phyloP scores from a whole-genome alignment of 2,329 filamentous ascomycete species.

The Nigrospora oryzae region DNA sequence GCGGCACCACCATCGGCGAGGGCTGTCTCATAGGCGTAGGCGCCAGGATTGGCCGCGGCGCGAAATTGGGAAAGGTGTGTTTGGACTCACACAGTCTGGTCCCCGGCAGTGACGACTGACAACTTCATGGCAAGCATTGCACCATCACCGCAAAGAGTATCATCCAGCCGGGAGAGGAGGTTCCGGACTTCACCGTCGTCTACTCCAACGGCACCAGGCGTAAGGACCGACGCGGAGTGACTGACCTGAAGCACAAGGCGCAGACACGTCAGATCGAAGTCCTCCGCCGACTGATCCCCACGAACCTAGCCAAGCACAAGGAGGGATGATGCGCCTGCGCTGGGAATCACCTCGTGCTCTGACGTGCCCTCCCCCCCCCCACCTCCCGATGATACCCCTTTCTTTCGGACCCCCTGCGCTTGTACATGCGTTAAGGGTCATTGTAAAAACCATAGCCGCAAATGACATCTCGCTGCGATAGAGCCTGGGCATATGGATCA shows the following conservation, averaged over 20 bases:
- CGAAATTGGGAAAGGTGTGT: conserved; percentile 53
- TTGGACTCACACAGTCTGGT: not conserved
- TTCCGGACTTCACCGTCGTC: conserved; percentile 62
- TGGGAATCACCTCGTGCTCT: too few relatives aligned
- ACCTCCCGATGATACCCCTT: too few relatives aligned
- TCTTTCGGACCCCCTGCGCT: too few relatives aligned
- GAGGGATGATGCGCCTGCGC: not conserved
- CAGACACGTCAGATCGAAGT: conserved; percentile 62
- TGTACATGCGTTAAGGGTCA: too few relatives aligned
- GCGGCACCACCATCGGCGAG: conserved; percentile 53
- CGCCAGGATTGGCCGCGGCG: conserved; percentile 49
- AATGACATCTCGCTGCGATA: too few relatives aligned
- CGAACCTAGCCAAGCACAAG: conserved; percentile 44
- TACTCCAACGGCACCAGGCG: conserved; percentile 56
- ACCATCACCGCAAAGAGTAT: conserved; percentile 59
- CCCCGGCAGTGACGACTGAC: not conserved
- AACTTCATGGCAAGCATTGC: conserved; percentile 42
- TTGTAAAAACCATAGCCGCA: too few relatives aligned
- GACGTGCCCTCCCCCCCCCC: too few relatives aligned
- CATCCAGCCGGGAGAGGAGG: conserved; percentile 44
- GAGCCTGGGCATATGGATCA: too few relatives aligned
- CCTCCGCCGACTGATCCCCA: conserved; percentile 57
- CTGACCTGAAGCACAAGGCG: conserved; percentile 54
- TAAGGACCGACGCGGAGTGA: conserved; percentile 50
- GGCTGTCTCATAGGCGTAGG: conserved; percentile 53